Percentiles rank a stretch among this genome's conserved stretches.
phyloP scores from a whole-genome alignment of 257 asterid genomes.

The Nicotiana otophora region DNA sequence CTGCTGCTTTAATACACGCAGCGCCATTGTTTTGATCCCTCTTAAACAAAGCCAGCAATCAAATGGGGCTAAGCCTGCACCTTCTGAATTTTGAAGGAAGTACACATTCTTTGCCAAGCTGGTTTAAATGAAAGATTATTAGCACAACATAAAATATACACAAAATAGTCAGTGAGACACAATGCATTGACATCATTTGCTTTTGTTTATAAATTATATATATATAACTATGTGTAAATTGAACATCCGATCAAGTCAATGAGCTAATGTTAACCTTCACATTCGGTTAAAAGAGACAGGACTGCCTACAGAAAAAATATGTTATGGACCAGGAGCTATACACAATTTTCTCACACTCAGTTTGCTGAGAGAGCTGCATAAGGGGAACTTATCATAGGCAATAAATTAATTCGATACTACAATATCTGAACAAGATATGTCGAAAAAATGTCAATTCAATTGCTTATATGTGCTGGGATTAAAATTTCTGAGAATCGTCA shows the following conservation, averaged over 20 bases:
- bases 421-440: background rate
- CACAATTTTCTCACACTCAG: too few species aligned
- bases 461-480: background rate
- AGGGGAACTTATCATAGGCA: background rate
- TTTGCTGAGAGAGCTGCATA: background rate
- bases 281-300: background rate
- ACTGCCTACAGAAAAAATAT: background rate
- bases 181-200: background rate
- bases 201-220: background rate
- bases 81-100: constrained; percentile 95
- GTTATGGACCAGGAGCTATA: background rate
- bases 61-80: constrained; percentile 96
- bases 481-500: background rate
- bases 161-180: background rate
- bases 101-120: constrained; percentile 74
- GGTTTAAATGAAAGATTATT: constrained; percentile 7
- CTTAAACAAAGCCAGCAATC: constrained; percentile 98
- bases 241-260: background rate
- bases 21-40: constrained; percentile 92
- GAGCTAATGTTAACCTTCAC: background rate
- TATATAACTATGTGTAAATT: background rate
- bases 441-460: background rate
- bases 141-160: background rate
- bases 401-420: background rate
- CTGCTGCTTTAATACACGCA: constrained; percentile 95